Evolutionary conservation across 2,329 filamentous ascomycete species (phyloP), one percentile per base, ranked within the genome.

Genomic region (Penicillium hesseltinei): DNA sequence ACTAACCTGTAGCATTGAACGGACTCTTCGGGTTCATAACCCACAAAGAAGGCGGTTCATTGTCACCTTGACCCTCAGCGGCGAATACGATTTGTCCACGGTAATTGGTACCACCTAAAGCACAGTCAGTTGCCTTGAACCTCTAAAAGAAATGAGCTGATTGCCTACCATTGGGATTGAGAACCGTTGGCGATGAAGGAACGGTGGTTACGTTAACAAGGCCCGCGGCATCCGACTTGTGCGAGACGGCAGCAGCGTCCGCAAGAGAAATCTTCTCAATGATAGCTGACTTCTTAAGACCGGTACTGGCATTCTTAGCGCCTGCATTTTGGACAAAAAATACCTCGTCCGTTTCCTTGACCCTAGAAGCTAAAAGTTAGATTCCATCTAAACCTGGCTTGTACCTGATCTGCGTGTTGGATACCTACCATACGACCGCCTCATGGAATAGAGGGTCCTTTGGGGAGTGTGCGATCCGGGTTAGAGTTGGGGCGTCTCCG

Each of bases 271-370:
- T 60, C 48, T 60, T 62, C 9, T 62, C 54, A 19, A 62, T 48
- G 10, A 62, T 62, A 5, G 60, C 43, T 1, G 60, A 62, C 45
- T 57, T 60, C 0, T 60, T 31, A 2, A 62, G 51, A 13, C 60
- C 60, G 9, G 60, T 62, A 17, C 60, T 36, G 21, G 60, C 57
- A 15, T 57, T 35, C n/a, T 47, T 54, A n/a, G 60, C 46, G 1
- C 62, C 62, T 27, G 62, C 62, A 52, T 64, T 64, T 23, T 64
- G 62, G 15, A 62, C 62, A 5, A 64, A 64, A 33, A 64, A 64
- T 1, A 64, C 53, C 27, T 64, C 62, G 10, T 64, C 61, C 6
- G 58, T 64, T 33, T 48, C 39, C 31, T 57, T 62, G 2, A 50
- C 50, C 59, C 60, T 61, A 21, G 31, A 52, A 33, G 15, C 10